phyloP scores from a whole-genome alignment of 2,329 filamentous ascomycete species.

The Aureobasidium sp. region DNA sequence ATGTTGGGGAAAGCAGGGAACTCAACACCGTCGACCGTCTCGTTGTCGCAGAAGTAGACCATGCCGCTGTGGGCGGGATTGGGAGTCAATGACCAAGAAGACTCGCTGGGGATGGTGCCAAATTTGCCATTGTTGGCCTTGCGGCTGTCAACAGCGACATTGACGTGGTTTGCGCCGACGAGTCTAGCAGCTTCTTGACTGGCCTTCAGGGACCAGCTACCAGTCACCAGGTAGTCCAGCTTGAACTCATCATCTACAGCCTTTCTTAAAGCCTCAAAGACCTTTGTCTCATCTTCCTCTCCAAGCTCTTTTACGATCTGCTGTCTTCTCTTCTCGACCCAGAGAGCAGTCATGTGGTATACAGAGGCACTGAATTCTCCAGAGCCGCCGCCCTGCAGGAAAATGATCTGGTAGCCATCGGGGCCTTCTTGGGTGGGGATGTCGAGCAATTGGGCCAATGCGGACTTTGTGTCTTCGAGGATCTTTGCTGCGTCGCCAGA shows the following conservation, averaged over 20 bases:
- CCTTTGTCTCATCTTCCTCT: conserved; percentile 45
- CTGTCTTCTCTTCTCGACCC: conserved; percentile 63
- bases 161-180: conserved; percentile 69
- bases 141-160: conserved; percentile 62
- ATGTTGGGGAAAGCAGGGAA: conserved; percentile 69
- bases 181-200: conserved; percentile 73
- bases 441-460: conserved; percentile 65
- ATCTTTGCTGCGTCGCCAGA: conserved; percentile 70
- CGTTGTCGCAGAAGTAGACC: conserved; percentile 89
- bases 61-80: conserved; percentile 56
- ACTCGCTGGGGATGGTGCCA: conserved; percentile 70
- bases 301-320: conserved; percentile 50
- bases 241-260: conserved; percentile 50
- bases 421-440: conserved; percentile 69
- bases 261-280: conserved; percentile 49
- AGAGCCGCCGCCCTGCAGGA: conserved; percentile 79
- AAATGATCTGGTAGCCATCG: conserved; percentile 76
- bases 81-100: conserved; percentile 61
- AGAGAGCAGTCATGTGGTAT: conserved; percentile 76
- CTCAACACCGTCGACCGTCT: conserved; percentile 90
- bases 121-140: conserved; percentile 69
- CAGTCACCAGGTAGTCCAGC: conserved; percentile 84
- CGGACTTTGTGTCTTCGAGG: conserved; percentile 67
- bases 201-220: conserved; percentile 85
- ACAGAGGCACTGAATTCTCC: conserved; percentile 77